These are phyloP conservation scores for Tricholoma bakamatsutake DNA, from an alignment of 768 basidiomycete species.

Conservation along the genomic window DNA sequence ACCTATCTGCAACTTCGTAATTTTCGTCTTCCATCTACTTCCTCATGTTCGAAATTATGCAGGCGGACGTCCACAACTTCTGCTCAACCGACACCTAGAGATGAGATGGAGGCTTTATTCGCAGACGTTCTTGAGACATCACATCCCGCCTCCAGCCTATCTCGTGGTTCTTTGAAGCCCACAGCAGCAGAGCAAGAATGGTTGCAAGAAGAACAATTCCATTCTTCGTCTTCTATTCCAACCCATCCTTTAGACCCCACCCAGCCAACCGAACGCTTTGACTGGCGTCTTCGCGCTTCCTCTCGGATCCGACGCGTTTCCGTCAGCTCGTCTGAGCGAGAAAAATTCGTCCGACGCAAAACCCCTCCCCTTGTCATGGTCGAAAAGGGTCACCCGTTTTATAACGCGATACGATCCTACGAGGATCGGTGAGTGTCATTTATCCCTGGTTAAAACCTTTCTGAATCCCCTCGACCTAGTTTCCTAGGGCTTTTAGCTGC, in stretches of 20 bases:
- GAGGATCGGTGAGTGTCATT: conserved; percentile 38
- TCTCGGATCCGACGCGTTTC: conserved; percentile 31
- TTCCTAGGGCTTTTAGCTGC: conserved; percentile 44
- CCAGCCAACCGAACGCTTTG: conserved; percentile 35
- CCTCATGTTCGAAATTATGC: conserved; percentile 10
- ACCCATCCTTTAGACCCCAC: conserved; percentile 6
- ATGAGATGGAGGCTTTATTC: conserved; percentile 11
- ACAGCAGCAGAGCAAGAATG: conserved; percentile 32
- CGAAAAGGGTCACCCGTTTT: conserved; percentile 34
- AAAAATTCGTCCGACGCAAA: conserved; percentile 30
- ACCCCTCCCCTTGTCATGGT: conserved; percentile 28
- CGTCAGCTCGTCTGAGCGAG: conserved; percentile 4
- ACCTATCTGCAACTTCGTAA: conserved; percentile 13
- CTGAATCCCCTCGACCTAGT: conserved; percentile 18
- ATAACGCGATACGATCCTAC: conserved; percentile 49
- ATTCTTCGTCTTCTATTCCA: conserved; percentile 1
- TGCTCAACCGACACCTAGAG: neutral
- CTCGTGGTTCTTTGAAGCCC: conserved; percentile 1
- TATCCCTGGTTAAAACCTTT: conserved; percentile 9
- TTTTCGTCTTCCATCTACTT: conserved; percentile 12
- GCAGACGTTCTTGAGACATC: conserved; percentile 4
- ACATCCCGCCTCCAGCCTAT: neutral
- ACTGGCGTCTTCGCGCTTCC: conserved; percentile 54
- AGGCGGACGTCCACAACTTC: conserved; percentile 7
- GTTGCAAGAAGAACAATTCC: conserved; percentile 26